phyloP scores from a whole-genome alignment of 805 yeast genomes.

The Starmerella stigmatis region DNA sequence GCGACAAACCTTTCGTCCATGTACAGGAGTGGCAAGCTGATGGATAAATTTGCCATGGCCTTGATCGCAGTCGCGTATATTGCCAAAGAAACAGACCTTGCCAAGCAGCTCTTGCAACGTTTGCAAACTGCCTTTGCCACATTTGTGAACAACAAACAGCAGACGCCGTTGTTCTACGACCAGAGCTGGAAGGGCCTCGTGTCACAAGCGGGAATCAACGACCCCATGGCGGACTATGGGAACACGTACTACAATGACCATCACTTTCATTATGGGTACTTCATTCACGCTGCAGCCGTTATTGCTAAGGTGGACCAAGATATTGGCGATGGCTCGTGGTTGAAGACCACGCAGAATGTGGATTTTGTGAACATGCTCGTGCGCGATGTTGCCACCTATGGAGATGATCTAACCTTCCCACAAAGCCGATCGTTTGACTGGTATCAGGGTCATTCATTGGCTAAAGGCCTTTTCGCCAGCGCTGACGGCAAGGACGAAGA shows the following conservation, averaged over 20 bases:
- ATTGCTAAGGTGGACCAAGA: slow-evolving; percentile 54
- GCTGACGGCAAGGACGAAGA: slow-evolving; percentile 67
- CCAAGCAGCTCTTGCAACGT: slow-evolving; percentile 42
- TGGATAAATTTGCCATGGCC: slow-evolving; percentile 83
- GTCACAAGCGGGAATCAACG: slow-evolving; percentile 28
- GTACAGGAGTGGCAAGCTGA: slow-evolving; percentile 80
- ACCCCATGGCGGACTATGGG: slow-evolving; percentile 57
- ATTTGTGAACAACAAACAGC: slow-evolving; percentile 60
- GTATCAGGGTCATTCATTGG: slow-evolving; percentile 67
- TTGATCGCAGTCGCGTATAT: slow-evolving; percentile 61
- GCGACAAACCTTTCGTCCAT: slow-evolving; percentile 65
- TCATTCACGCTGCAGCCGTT: slow-evolving; percentile 71
- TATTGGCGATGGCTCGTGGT: slow-evolving; percentile 40
- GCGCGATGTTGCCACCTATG: slow-evolving; percentile 52
- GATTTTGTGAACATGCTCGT: slow-evolving; percentile 52
- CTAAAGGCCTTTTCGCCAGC: slow-evolving; percentile 52
- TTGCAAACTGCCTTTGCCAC: slow-evolving; percentile 59
- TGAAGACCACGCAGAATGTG: slow-evolving; percentile 32
- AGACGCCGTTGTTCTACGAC: slow-evolving; percentile 67
- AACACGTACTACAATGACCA: slow-evolving; percentile 74
- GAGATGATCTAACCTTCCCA: slow-evolving; percentile 49
- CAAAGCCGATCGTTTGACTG: slow-evolving; percentile 58
- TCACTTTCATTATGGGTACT: slow-evolving; percentile 80
- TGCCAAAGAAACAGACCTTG: slow-evolving; percentile 44
- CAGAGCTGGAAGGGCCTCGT: slow-evolving; percentile 43